A percentile compares a stretch with the other conserved stretches of the same genome.
These are phyloP conservation scores for Paulownia fortunei DNA, from an alignment of 257 asterid species.

Conservation along the genomic window DNA sequence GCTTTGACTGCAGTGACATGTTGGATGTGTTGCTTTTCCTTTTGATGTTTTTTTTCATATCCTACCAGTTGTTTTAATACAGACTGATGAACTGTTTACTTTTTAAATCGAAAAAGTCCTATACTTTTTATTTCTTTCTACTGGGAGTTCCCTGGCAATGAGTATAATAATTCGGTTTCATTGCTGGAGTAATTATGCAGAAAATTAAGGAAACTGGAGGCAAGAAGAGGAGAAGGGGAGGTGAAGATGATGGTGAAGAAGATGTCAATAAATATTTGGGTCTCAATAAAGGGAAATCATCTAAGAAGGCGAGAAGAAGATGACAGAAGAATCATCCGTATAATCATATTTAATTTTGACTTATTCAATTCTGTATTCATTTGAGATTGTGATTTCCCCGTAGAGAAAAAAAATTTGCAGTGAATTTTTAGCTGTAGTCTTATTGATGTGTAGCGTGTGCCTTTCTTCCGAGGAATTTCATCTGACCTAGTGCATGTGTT, in stretches of 20 bases:
- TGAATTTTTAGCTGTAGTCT: not conserved
- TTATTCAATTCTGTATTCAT: not conserved
- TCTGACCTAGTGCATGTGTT: not conserved
- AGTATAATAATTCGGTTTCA: not conserved
- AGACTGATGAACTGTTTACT: not conserved
- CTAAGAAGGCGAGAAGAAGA: conserved; percentile 48
- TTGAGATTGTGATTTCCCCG: not conserved
- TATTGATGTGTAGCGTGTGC: not conserved
- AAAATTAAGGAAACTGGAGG: conserved; percentile 71
- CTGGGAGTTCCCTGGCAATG: not conserved
- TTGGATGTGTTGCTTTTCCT: not conserved
- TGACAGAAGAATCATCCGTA: conserved; percentile 18
- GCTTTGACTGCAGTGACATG: not conserved
- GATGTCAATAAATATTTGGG: conserved; percentile 53
- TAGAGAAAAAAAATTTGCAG: not conserved
- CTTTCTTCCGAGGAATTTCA: not conserved
- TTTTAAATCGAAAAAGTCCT: not conserved
- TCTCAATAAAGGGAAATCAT: conserved; percentile 50
- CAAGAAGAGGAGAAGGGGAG: conserved; percentile 53
- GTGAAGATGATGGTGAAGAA: conserved; percentile 56
- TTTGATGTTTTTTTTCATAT: not conserved
- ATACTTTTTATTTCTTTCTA: not conserved
- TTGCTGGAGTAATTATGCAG: conserved; percentile 44
- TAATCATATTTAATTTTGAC: not conserved
- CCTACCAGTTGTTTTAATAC: not conserved